Conservation (phyloP, 2,329 filamentous ascomycete species). For the Trichoderma aggressivum region DNA sequence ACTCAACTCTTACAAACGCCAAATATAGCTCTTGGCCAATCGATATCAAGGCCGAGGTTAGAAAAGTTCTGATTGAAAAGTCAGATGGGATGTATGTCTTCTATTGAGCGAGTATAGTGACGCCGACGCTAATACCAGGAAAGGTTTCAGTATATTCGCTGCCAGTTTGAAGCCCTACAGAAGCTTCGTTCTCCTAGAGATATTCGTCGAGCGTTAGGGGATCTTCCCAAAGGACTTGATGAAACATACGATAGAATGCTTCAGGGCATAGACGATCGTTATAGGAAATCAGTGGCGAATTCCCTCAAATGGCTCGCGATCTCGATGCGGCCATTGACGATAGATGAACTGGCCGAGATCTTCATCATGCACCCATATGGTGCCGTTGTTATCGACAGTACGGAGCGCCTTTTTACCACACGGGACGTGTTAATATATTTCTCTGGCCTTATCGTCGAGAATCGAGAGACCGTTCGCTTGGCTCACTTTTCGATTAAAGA, state of each 20-base stretch:
- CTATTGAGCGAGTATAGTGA: not conserved
- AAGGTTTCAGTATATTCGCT: conserved; percentile 15
- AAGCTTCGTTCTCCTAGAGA: not conserved
- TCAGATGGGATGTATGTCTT: conserved; percentile 11
- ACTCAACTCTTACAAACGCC: not conserved
- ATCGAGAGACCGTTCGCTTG: not conserved
- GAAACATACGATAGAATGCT: conserved; percentile 16
- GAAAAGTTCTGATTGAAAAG: not conserved
- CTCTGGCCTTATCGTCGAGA: not conserved
- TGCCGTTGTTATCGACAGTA: not conserved
- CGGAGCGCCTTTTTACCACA: not conserved
- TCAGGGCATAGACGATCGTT: not conserved
- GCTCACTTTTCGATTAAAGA: conserved; percentile 19
- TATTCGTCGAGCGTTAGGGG: not conserved
- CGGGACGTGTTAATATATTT: conserved; percentile 9
- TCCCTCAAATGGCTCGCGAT: conserved; percentile 17
- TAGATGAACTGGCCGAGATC: conserved; percentile 1
- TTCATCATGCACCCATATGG: conserved; percentile 1
- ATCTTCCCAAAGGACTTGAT: conserved; percentile 13
- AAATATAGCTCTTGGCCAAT: conserved; percentile 6
- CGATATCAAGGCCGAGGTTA: not conserved
- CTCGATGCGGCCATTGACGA: not conserved
- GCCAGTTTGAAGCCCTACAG: not conserved
- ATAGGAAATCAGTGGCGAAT: not conserved
- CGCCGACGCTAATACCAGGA: not conserved